Conservation (phyloP, 2,329 filamentous ascomycete genomes). For the Epichloe gansuensis region DNA sequence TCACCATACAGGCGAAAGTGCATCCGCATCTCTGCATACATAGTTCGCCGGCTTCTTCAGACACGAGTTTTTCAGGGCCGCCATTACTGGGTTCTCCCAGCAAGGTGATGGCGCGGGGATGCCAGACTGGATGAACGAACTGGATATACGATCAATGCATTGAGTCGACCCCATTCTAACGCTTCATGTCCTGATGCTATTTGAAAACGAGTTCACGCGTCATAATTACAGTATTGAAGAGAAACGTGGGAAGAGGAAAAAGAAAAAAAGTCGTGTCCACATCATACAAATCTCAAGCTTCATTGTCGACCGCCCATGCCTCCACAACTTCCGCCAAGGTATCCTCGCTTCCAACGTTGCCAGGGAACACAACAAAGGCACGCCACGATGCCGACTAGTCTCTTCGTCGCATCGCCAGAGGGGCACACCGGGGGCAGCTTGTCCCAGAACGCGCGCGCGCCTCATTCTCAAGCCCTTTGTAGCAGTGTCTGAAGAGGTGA, state of each 20-base stretch:
- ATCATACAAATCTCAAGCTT: background rate
- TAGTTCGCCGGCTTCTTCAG: conserved; percentile 6
- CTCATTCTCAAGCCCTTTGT: conserved; percentile 42
- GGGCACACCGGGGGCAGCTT: conserved; percentile 44
- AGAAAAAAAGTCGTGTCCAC: background rate
- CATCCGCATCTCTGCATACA: conserved; percentile 1
- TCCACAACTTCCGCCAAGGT: conserved; percentile 33
- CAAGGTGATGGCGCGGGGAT: background rate
- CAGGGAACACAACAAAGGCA: conserved; percentile 46
- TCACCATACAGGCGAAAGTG: background rate
- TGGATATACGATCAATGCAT: background rate
- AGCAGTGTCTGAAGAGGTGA: conserved; percentile 45
- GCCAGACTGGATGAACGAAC: background rate
- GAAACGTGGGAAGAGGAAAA: background rate
- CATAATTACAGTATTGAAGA: too few relatives aligned
- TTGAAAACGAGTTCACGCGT: too few relatives aligned
- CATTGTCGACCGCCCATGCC: conserved; percentile 7
- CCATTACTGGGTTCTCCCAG: conserved; percentile 8
- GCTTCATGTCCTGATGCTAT: background rate
- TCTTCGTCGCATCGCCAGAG: conserved; percentile 44
- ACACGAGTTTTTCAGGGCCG: conserved; percentile 7
- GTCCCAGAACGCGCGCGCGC: conserved; percentile 38
- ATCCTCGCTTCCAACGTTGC: conserved; percentile 40
- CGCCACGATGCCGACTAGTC: conserved; percentile 32
- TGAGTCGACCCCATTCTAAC: background rate